Evolutionary conservation across 2,329 filamentous ascomycete species (phyloP).

Genomic region (Diaporthe vaccinii): DNA sequence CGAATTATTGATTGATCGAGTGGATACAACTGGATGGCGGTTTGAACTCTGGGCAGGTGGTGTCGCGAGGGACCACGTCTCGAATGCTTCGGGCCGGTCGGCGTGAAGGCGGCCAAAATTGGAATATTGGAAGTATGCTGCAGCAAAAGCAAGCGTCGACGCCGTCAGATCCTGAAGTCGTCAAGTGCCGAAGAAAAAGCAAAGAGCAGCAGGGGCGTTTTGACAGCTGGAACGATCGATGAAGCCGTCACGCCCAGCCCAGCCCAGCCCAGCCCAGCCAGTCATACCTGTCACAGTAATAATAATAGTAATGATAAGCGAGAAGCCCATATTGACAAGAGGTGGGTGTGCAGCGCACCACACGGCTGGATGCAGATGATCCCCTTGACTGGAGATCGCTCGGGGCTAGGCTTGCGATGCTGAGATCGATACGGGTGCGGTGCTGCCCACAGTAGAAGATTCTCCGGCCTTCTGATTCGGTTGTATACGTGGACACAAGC

Average conservation of each 20-base stretch:
- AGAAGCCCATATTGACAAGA: background rate
- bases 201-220: constrained; percentile 3
- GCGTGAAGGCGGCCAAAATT: constrained; percentile 24
- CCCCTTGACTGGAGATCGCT: background rate
- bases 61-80: background rate
- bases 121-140: constrained; percentile 22
- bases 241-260: constrained; percentile 19
- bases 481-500: background rate
- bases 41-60: background rate
- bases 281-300: background rate
- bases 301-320: constrained; percentile 3
- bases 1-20: background rate
- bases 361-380: background rate
- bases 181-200: constrained; percentile 28
- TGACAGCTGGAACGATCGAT: constrained; percentile 28
- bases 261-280: constrained; percentile 19
- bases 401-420: constrained; percentile 22
- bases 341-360: background rate
- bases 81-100: constrained; percentile 18
- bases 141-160: constrained; percentile 12
- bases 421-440: background rate
- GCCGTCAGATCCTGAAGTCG: constrained; percentile 15
- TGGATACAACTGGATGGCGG: background rate
- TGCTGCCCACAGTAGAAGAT: constrained; percentile 1
- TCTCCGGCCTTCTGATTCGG: constrained; percentile 13